Conservation (phyloP, 306 rosid genomes). For the Prunus mira region DNA sequence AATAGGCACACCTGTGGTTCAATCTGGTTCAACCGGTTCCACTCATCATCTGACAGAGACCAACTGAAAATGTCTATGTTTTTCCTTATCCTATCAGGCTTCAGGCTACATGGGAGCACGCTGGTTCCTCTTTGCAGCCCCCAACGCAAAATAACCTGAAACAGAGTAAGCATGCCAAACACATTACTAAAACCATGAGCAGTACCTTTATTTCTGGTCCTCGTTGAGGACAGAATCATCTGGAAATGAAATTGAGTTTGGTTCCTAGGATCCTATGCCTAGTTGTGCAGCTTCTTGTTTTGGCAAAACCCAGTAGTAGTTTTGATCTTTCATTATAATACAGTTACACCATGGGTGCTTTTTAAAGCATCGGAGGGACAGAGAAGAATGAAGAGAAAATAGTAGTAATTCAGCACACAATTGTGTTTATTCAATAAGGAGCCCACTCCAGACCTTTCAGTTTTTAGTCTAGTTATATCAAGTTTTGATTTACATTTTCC, state of each 20-base stretch:
- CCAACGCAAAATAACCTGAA: conserved; percentile 37
- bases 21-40: conserved; percentile 39
- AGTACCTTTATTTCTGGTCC: neutral
- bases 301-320: neutral
- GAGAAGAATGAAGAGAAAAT: neutral
- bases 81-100: conserved; percentile 34
- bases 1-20: conserved; percentile 50
- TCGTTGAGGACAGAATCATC: neutral
- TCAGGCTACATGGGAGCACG: conserved; percentile 41
- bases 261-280: neutral
- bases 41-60: conserved; percentile 43
- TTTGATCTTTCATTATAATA: neutral
- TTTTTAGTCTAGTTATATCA: neutral
- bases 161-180: neutral
- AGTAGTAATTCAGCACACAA: neutral
- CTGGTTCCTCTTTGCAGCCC: conserved; percentile 50
- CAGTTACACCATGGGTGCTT: neutral
- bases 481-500: neutral
- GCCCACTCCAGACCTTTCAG: neutral
- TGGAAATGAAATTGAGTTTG: neutral
- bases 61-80: conserved; percentile 40
- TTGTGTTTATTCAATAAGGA: neutral
- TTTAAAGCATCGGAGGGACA: neutral
- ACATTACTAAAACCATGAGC: neutral
- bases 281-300: neutral